These are phyloP conservation scores for Boletus vermiculosoides DNA, from an alignment of 768 basidiomycete genomes.

Conservation along the genomic window DNA sequence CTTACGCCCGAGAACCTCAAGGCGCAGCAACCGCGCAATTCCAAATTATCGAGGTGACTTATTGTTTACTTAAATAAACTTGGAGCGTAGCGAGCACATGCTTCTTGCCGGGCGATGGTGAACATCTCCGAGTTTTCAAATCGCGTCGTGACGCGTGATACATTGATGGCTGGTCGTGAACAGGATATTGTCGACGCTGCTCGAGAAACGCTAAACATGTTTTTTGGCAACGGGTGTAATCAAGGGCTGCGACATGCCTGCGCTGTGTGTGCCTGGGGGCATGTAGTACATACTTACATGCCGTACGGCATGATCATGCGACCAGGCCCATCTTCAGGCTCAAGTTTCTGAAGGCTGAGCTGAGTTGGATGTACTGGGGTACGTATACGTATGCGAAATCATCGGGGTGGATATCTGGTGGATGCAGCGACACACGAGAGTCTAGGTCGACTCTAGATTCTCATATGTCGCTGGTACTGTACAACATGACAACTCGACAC, in stretches of 20 bases:
- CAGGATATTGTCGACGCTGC: neutral
- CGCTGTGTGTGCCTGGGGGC: neutral
- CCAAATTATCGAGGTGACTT: too few relatives aligned
- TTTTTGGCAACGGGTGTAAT: neutral
- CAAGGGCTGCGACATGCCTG: neutral
- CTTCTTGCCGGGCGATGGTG: neutral
- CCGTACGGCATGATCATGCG: neutral
- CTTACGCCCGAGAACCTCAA: neutral
- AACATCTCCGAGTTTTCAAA: too few relatives aligned
- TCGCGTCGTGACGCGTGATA: too few relatives aligned
- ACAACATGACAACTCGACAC: too few relatives aligned
- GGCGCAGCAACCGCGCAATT: too few relatives aligned
- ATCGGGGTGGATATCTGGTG: neutral
- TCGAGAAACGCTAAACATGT: neutral
- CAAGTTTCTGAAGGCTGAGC: too few relatives aligned
- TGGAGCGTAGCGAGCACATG: neutral
- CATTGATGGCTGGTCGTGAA: neutral
- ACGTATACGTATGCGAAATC: neutral
- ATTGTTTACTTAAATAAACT: too few relatives aligned
- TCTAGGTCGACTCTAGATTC: too few relatives aligned
- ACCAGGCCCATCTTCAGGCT: too few relatives aligned
- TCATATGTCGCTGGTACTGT: too few relatives aligned
- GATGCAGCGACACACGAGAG: too few relatives aligned
- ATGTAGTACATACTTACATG: neutral
- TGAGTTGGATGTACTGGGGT: too few relatives aligned